These are phyloP conservation scores for Fusarium haematococcum DNA, from an alignment of 2,329 filamentous ascomycete species.

Conservation along the genomic window DNA sequence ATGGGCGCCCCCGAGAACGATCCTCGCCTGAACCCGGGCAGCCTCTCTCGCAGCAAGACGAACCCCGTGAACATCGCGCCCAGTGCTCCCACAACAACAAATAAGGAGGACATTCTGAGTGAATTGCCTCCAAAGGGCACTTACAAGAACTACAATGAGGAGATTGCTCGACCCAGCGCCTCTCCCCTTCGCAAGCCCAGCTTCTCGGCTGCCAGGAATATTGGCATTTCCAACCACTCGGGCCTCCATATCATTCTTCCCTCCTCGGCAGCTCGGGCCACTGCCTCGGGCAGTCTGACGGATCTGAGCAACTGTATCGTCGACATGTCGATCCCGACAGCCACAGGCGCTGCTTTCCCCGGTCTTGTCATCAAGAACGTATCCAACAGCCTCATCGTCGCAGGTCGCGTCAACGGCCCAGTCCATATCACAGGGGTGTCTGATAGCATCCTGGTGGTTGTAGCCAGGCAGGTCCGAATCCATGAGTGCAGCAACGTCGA, in stretches of 20 bases:
- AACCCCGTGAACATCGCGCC: conserved; percentile 29
- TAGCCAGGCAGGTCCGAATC: conserved; percentile 90
- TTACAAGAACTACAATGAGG: conserved; percentile 66
- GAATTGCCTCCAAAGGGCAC: conserved; percentile 47
- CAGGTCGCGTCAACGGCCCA: conserved; percentile 82
- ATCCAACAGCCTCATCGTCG: conserved; percentile 77
- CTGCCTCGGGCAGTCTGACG: conserved; percentile 78
- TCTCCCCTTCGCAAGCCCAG: conserved; percentile 67
- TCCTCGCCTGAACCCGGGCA: conserved; percentile 55
- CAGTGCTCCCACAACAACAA: conserved; percentile 3
- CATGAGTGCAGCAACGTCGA: conserved; percentile 86
- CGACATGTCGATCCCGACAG: conserved; percentile 79
- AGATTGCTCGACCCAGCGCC: conserved; percentile 58
- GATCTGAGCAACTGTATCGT: conserved; percentile 78
- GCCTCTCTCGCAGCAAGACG: conserved; percentile 45
- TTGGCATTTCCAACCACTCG: conserved; percentile 75
- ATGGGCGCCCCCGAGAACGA: conserved; percentile 59
- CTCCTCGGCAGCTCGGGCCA: conserved; percentile 75
- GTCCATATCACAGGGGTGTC: conserved; percentile 83
- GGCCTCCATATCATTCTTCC: conserved; percentile 83
- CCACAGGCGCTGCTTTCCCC: conserved; percentile 72
- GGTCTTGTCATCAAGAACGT: conserved; percentile 77
- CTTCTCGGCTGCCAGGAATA: conserved; percentile 70
- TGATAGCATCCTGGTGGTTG: conserved; percentile 81
- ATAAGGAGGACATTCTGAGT: conserved; percentile 27